Evolutionary conservation across 108 stramenopile species (phyloP).

Genomic region (Skeletonema grethae): DNA sequence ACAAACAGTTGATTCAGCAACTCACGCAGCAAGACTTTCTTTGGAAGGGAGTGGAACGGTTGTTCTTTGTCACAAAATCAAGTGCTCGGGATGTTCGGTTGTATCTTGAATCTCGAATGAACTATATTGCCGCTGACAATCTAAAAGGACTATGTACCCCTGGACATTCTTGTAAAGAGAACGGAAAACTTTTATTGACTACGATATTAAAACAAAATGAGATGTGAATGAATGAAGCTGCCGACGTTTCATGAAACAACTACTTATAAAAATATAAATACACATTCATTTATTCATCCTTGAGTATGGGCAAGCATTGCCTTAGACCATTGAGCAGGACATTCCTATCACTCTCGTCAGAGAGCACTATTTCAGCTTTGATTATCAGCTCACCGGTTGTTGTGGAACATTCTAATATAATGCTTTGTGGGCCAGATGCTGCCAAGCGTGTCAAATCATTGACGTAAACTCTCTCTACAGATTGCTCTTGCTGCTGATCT

Average conservation of each 20-base stretch:
- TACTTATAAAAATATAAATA: background rate
- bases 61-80: conserved; percentile 28
- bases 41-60: conserved; percentile 30
- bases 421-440: conserved; percentile 23
- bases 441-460: background rate
- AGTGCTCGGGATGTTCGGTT: conserved; percentile 18
- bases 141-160: conserved; percentile 66
- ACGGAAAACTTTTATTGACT: background rate
- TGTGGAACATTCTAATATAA: conserved; percentile 25
- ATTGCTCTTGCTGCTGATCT: background rate
- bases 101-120: conserved; percentile 44
- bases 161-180: conserved; percentile 54
- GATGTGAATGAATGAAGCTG: background rate
- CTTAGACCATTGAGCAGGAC: conserved; percentile 28
- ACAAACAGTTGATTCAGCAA: conserved; percentile 27
- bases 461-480: background rate
- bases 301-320: conserved; percentile 15
- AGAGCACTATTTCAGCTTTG: conserved; percentile 43
- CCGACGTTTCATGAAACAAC: background rate
- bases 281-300: background rate
- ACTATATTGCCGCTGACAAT: conserved; percentile 60
- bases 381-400: background rate
- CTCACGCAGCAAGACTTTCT: conserved; percentile 35
- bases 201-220: background rate
- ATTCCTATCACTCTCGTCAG: conserved; percentile 43